Base-by-base conservation (phyloP, 345 rosid species). In the Diplotaxis tenuifolia region DNA sequence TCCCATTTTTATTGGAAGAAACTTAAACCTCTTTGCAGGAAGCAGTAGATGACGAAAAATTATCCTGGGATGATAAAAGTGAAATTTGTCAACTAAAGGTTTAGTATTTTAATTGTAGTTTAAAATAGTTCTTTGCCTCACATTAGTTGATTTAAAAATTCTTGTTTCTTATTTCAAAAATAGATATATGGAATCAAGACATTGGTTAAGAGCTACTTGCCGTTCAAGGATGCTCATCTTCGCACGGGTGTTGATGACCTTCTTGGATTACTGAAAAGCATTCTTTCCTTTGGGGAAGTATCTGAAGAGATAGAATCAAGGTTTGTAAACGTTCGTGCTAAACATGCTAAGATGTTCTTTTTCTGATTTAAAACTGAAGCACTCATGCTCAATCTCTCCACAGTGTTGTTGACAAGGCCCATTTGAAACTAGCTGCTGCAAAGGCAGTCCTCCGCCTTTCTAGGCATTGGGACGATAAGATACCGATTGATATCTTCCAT, bases 151-250 rank as follows among this genome's bases (percentile, higher is more conserved):
- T 42, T 52, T 64, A 47, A 58, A 67, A 40, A 67, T 49, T 47
- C 22, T 63, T 61, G 9, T 58, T 65, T 47, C 16, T 50, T 22
- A 21, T 20, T 42, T 72, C 3, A 3, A 15, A 25, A 18, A 70
- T 83, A 95, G 99, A 82, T 92, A 74, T 95, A 88, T 83, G 99
- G 96, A 63, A 83, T 95, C 70, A 95, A 95, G 86, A 82, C 96
- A 56, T 77, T 95, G 79, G 99, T 92, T 72, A 92, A 90, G 78
- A 92, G 96, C 83, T 90, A 87, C 80, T 84, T 95, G 85, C 98
- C 99, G 32, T 82, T 84, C 9, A 95, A 95, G 79, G 99, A 95
- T 84, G 88, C 90, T 63, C 97, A 90, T 76, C 96, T 95, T 78
- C 99, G 98, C 29, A 84, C 83, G 67, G 92, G 86, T 65, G 87